phyloP scores from a whole-genome alignment of 345 rosid species.

The Salix purpurea region DNA sequence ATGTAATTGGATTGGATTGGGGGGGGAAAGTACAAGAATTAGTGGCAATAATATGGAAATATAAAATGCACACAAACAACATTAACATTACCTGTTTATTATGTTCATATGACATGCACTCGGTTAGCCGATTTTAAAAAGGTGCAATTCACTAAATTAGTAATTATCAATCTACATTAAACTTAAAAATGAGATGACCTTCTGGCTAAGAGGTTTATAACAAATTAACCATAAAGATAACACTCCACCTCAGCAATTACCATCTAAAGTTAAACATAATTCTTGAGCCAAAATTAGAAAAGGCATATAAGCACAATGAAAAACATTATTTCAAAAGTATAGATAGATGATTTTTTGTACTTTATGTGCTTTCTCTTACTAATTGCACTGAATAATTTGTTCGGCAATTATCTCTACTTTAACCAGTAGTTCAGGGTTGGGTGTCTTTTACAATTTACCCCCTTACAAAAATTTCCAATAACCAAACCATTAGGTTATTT shows the following conservation, averaged over 20 bases:
- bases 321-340: too few species aligned
- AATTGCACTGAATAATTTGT: too few species aligned
- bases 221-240: too few species aligned
- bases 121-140: not conserved
- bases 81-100: not conserved
- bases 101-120: not conserved
- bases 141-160: not conserved
- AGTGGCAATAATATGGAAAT: not conserved
- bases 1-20: not conserved
- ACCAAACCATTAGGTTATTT: not conserved
- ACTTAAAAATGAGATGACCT: too few species aligned
- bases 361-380: too few species aligned
- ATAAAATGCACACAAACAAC: not conserved
- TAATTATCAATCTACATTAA: too few species aligned
- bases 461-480: not conserved
- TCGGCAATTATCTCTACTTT: not conserved
- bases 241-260: too few species aligned
- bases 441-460: not conserved
- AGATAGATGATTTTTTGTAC: too few species aligned
- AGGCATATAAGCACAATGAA: too few species aligned
- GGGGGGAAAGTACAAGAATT: not conserved
- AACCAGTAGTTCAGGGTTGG: not conserved
- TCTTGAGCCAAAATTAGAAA: too few species aligned
- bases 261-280: too few species aligned
- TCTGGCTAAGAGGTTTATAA: too few species aligned